A percentile compares a stretch with the other conserved stretches of the same genome.
phyloP scores from a whole-genome alignment of 2,329 filamentous ascomycete genomes.

The Apiospora malaysiana region DNA sequence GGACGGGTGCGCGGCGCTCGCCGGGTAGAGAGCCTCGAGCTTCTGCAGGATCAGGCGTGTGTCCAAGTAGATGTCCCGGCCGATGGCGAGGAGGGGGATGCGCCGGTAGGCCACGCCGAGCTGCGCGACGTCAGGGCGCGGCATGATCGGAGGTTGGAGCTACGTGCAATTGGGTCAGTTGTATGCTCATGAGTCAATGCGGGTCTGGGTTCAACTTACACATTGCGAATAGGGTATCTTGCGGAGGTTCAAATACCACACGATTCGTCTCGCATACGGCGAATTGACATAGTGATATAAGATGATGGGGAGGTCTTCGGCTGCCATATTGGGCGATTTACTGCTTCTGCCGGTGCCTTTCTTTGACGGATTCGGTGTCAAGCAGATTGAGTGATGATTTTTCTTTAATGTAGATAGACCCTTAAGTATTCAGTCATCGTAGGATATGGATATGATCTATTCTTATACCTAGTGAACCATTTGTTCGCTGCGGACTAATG shows the following conservation, averaged over 20 bases:
- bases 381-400: neutral
- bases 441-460: neutral
- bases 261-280: slow-evolving; percentile 66
- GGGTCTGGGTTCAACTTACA: slow-evolving; percentile 47
- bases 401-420: neutral
- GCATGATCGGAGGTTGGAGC: slow-evolving; percentile 70
- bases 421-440: neutral
- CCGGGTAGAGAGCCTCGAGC: slow-evolving; percentile 63
- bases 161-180: slow-evolving; percentile 37
- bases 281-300: slow-evolving; percentile 72
- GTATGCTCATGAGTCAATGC: neutral
- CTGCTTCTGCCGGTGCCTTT: neutral
- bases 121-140: slow-evolving; percentile 66
- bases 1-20: slow-evolving; percentile 44
- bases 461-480: neutral
- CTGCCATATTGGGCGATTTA: slow-evolving; percentile 21
- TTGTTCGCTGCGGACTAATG: neutral
- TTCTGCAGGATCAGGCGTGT: slow-evolving; percentile 70
- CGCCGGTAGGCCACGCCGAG: slow-evolving; percentile 72
- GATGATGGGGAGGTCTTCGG: slow-evolving; percentile 50
- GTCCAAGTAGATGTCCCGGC: slow-evolving; percentile 72
- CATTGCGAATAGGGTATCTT: slow-evolving; percentile 72
- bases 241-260: slow-evolving; percentile 72
- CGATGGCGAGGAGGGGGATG: slow-evolving; percentile 71
- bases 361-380: neutral